Evolutionary conservation across 2,329 filamentous ascomycete genomes (phyloP).

Genomic region (Arthrobotrys iridis): DNA sequence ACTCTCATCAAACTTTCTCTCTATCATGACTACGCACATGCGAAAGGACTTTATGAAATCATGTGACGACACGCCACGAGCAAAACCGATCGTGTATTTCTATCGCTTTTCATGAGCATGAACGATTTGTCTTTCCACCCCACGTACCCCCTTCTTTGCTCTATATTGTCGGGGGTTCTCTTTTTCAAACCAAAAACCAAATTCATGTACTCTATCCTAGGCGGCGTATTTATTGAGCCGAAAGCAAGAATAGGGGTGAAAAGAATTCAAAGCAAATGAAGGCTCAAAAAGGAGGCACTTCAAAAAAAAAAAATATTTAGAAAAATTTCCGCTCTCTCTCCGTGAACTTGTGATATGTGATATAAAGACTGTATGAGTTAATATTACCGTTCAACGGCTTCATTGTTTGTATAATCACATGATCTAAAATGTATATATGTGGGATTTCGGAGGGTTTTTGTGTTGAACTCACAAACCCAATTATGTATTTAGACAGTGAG

Average conservation of each 20-base stretch:
- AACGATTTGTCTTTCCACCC: background rate
- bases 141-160: background rate
- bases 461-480: no score
- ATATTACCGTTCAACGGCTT: no score
- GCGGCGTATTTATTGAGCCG: slow-evolving; percentile 54
- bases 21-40: background rate
- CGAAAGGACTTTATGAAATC: slow-evolving; percentile 7
- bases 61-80: background rate
- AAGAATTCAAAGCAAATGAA: background rate
- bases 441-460: no score
- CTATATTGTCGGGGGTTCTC: no score
- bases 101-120: background rate
- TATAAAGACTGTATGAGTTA: no score
- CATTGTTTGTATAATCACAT: no score
- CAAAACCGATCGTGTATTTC: background rate
- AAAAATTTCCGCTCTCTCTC: no score
- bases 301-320: no score
- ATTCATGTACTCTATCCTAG: slow-evolving; percentile 26
- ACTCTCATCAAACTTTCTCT: background rate
- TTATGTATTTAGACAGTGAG: no score
- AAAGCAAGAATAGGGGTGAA: background rate
- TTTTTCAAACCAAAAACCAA: background rate
- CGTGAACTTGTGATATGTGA: no score
- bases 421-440: no score
- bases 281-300: no score